Base-by-base conservation (phyloP, 2,329 filamentous ascomycete genomes). In the Penicillium janthinellum region DNA sequence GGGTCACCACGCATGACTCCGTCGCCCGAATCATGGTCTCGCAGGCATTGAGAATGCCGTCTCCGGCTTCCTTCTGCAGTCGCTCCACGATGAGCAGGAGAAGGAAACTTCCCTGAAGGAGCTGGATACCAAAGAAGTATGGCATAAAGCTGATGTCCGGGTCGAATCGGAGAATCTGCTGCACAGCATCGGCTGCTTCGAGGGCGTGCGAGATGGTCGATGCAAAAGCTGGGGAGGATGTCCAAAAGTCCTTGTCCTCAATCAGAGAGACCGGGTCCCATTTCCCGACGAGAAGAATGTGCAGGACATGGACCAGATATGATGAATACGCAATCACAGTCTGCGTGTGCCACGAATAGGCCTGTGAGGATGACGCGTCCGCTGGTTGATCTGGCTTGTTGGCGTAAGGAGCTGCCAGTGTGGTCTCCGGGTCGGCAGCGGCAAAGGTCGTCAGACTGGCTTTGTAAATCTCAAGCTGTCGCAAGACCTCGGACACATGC, bases 181-280 rank as follows among this genome's bases (percentile, higher is more conserved):
- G 87, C 66, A 96, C 90, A 12, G 92, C 92, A 77, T 96, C 91
- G 4, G 93, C 92, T 0, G 93, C 92, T 14, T 90, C 89, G 4
- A 97, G 90, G 11, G 92, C 93, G 72, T 97, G 93, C 4, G 90
- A 88, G 0, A 92, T 96, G 10, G 92, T 92, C 2, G 88, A 90
- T 70, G 95, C 90, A 77, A 96, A 96, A 5, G 89, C 90, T 63
- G 92, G 89, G 0, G 91, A 93, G 7, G 91, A 95, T 67, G 96
- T 96, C 92, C 93, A 96, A 38, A 96, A 84, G 72, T 96, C 92
- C 67, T 95, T 91, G 77, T 96, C 92, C 72, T 96, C 92, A 3
- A 97, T 86, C n/a, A 97, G 84, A 52, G 90, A 90, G 69, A 96
- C 92, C 0, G 93, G 93, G 72, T 97, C 93, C 93, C 93, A 97